Percentiles rank a stretch among this genome's conserved stretches.
Conservation (phyloP, 768 basidiomycete genomes). For the Pisolithus sp. region DNA sequence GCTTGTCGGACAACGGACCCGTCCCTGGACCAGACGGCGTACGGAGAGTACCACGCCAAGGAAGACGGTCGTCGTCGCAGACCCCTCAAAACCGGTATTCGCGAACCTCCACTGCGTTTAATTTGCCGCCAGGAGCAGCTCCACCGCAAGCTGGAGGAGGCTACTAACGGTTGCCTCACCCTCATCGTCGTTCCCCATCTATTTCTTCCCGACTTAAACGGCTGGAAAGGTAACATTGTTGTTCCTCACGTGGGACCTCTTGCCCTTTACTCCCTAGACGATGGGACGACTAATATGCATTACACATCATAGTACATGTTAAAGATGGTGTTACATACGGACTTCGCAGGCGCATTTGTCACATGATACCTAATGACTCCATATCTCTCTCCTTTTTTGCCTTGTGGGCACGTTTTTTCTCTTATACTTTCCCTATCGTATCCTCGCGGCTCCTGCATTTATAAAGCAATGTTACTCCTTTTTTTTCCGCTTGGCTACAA, state of each 20-base stretch:
- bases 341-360: background rate
- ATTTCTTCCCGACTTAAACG: background rate
- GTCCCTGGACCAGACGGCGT: conserved; percentile 76
- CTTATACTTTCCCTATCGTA: background rate
- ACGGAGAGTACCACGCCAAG: conserved; percentile 63
- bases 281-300: background rate
- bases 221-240: background rate
- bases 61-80: conserved; percentile 56
- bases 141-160: conserved; percentile 40
- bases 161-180: background rate
- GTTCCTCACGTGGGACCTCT: background rate
- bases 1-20: conserved; percentile 77
- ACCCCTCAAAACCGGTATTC: conserved; percentile 67
- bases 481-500: background rate
- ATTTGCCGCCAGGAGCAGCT: conserved; percentile 72
- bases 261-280: background rate
- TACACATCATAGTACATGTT: background rate
- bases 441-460: background rate
- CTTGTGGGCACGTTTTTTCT: background rate
- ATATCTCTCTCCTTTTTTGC: background rate
- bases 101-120: conserved; percentile 41
- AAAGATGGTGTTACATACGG: background rate
- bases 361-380: background rate
- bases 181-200: background rate
- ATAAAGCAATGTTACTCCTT: background rate